These are phyloP conservation scores for Posidonia australis DNA, from an alignment of 106 monocot genomes.

Conservation along the genomic window DNA sequence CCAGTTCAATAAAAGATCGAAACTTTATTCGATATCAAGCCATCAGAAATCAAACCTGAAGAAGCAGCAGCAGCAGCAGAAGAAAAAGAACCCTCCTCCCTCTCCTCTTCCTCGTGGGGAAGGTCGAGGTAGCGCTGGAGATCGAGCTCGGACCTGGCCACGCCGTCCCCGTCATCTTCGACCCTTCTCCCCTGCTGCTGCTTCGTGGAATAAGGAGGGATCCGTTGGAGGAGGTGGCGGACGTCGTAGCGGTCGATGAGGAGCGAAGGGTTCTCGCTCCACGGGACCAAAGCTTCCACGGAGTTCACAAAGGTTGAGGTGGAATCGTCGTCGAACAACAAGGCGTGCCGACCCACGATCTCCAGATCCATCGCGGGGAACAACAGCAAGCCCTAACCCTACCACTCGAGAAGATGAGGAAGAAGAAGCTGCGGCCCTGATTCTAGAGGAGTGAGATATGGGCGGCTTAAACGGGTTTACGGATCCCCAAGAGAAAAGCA, in stretches of 20 bases:
- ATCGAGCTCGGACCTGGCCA: conserved; percentile 44
- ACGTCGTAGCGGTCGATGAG: conserved; percentile 91
- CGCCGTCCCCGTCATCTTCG: conserved; percentile 18
- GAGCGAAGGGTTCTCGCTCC: conserved; percentile 48
- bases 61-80: no score
- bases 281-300: conserved; percentile 61
- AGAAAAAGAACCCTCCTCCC: not conserved
- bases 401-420: not conserved
- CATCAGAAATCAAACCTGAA: not conserved
- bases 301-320: conserved; percentile 68
- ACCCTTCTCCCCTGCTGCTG: not conserved
- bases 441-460: not conserved
- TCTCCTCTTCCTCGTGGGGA: conserved; percentile 11
- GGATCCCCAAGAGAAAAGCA: no score
- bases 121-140: conserved; percentile 56
- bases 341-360: conserved; percentile 62
- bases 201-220: conserved; percentile 26
- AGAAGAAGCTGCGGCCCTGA: not conserved
- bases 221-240: conserved; percentile 84
- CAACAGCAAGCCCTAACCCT: not conserved
- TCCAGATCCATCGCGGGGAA: conserved; percentile 34
- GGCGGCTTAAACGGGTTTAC: no score
- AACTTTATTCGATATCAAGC: no score
- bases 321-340: conserved; percentile 88
- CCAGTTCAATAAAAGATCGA: no score